Conservation (phyloP, 75 land plant genomes). For the Selaginella moellendorffii region DNA sequence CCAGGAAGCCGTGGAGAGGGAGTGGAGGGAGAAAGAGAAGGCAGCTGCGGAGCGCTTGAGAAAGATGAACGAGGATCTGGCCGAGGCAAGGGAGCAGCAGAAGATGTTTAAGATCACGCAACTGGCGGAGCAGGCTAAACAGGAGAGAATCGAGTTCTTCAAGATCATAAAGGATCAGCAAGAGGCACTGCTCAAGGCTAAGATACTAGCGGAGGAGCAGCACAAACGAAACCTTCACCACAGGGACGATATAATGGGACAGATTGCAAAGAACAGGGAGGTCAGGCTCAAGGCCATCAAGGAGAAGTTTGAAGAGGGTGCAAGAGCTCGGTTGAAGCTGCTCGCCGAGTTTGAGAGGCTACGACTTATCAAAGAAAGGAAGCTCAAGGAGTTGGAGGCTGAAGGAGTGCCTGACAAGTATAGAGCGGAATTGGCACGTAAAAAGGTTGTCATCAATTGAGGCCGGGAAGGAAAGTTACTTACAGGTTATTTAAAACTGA, state of each 20-base stretch:
- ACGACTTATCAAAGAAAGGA: slow-evolving; percentile 20
- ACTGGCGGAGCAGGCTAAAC: slow-evolving; percentile 24
- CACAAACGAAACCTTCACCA: slow-evolving; percentile 14
- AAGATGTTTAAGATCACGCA: slow-evolving; percentile 26
- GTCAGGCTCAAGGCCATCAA: slow-evolving; percentile 1
- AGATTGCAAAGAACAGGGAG: slow-evolving; percentile 20
- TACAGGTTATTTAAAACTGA: too few relatives aligned
- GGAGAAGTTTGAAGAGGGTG: slow-evolving; percentile 28
- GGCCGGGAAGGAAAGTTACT: not conserved
- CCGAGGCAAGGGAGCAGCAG: slow-evolving; percentile 27
- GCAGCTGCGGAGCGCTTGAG: slow-evolving; percentile 26
- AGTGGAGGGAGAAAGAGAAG: slow-evolving; percentile 29
- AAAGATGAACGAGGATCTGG: slow-evolving; percentile 22
- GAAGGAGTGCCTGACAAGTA: slow-evolving; percentile 27
- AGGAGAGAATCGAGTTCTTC: slow-evolving; percentile 19
- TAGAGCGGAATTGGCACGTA: slow-evolving; percentile 20
- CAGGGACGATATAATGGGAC: slow-evolving; percentile 14
- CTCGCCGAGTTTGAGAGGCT: slow-evolving; percentile 22
- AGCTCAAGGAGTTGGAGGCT: slow-evolving; percentile 24
- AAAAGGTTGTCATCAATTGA: slow-evolving; percentile 14
- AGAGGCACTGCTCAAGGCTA: slow-evolving; percentile 14
- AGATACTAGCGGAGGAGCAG: slow-evolving; percentile 11
- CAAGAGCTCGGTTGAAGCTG: slow-evolving; percentile 13
- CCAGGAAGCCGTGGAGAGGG: slow-evolving; percentile 27
- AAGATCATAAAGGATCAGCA: slow-evolving; percentile 17